phyloP scores from a whole-genome alignment of 139 green algal species.

The Micractinium sp. region DNA sequence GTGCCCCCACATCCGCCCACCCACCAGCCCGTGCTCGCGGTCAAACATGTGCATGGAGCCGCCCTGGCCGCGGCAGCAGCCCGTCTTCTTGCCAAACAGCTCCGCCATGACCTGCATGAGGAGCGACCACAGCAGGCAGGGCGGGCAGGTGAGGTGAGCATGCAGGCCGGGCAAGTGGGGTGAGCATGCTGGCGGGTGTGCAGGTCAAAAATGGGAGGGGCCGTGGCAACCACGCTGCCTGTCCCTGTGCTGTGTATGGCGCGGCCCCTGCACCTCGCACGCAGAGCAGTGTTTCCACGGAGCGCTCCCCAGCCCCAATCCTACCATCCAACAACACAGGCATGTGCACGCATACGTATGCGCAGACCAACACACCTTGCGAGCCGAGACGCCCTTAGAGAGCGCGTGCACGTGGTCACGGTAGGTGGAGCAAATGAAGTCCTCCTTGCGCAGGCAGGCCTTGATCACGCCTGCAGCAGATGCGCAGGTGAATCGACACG shows the following conservation, averaged over 20 bases:
- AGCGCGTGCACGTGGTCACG: conserved; percentile 98
- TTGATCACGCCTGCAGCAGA: conserved; percentile 57
- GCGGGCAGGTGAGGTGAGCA: background rate
- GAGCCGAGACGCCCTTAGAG: conserved; percentile 86
- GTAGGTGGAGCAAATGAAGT: conserved; percentile 98
- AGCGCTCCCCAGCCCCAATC: no score
- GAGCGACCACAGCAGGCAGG: no score
- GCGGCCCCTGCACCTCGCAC: background rate
- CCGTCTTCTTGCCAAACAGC: conserved; percentile 98
- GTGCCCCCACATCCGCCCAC: background rate
- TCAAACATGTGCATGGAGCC: conserved; percentile 99
- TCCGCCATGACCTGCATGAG: conserved; percentile 98
- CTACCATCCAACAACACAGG: no score
- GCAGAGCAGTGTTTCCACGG: background rate
- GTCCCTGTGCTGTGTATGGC: no score
- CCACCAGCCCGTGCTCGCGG: conserved; percentile 80
- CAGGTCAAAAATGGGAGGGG: no score
- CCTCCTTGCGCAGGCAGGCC: conserved; percentile 72
- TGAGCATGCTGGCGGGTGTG: background rate
- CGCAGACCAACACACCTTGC: conserved; percentile 36
- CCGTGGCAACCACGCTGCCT: no score
- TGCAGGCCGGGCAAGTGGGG: no score
- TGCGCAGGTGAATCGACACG: background rate
- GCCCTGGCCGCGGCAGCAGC: conserved; percentile 93
- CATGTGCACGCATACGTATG: no score